Conservation (phyloP, 257 asterid genomes). For the Solanum medicagineum region DNA sequence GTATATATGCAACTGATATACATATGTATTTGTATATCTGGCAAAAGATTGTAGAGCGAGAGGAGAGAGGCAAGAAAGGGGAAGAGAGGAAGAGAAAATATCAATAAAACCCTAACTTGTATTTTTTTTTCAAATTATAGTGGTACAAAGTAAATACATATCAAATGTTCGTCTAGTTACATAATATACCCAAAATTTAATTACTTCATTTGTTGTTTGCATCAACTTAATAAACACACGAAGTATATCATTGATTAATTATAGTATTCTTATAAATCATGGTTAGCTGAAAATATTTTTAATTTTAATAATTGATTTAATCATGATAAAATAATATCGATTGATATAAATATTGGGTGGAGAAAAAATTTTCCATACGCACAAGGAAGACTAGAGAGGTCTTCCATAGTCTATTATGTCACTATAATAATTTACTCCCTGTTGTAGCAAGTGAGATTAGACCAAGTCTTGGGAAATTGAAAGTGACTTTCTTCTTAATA, state of each 20-base stretch:
- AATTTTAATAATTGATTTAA: not conserved
- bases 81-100: no score
- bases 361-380: not conserved
- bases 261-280: not conserved
- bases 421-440: not conserved
- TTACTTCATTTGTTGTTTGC: not conserved
- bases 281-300: not conserved
- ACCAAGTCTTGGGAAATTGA: not conserved
- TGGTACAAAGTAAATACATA: no score
- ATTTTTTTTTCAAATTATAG: no score
- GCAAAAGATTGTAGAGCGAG: no score
- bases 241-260: not conserved
- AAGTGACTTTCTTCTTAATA: not conserved
- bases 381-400: not conserved
- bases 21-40: no score
- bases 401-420: not conserved
- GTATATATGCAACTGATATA: no score
- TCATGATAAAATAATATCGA: not conserved
- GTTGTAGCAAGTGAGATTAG: not conserved
- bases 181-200: not conserved
- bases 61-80: no score
- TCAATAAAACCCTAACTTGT: no score
- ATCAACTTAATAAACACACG: not conserved
- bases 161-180: no score
- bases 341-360: not conserved